phyloP scores from a whole-genome alignment of 208 protist genomes.

The Trypanosoma platydactyli region DNA sequence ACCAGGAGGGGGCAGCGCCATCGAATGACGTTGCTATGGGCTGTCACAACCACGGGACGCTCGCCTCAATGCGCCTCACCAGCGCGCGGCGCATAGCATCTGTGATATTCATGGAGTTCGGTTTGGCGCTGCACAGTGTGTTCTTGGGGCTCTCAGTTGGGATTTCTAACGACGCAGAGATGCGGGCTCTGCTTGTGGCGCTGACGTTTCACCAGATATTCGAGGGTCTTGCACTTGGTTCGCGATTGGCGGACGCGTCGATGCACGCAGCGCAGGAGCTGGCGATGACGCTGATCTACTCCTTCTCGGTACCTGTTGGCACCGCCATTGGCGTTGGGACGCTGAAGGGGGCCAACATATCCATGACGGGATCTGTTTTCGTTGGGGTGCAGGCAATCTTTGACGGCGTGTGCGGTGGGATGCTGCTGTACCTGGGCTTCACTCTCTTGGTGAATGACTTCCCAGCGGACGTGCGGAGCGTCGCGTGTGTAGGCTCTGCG shows the following conservation, averaged over 20 bases:
- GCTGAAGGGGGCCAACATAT: constrained; percentile 29
- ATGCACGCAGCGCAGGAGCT: constrained; percentile 34
- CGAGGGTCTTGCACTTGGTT: constrained; percentile 66
- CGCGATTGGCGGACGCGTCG: constrained; percentile 47
- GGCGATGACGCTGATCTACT: constrained; percentile 40
- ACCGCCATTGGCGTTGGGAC: constrained; percentile 31
- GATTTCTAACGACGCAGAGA: constrained; percentile 41
- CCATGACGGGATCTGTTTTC: constrained; percentile 40
- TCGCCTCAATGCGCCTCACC: not conserved
- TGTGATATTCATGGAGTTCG: constrained; percentile 53
- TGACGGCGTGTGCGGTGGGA: constrained; percentile 54
- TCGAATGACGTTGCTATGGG: too few species aligned
- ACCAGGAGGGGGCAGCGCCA: too few species aligned
- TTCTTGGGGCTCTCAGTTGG: constrained; percentile 67
- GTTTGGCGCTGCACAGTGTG: constrained; percentile 64
- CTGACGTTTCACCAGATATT: constrained; percentile 71
- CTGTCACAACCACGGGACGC: constrained; percentile 10
- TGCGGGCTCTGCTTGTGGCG: constrained; percentile 45
- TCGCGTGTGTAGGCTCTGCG: constrained; percentile 1
- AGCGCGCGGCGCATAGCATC: constrained; percentile 28
- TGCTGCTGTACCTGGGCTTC: constrained; percentile 66
- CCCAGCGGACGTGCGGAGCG: constrained; percentile 39
- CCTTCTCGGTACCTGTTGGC: constrained; percentile 50
- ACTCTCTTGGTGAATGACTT: constrained; percentile 63
- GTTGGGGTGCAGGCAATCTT: constrained; percentile 44